Evolutionary conservation across 331 rosid species (phyloP).

Genomic region (Malus hybrid): DNA sequence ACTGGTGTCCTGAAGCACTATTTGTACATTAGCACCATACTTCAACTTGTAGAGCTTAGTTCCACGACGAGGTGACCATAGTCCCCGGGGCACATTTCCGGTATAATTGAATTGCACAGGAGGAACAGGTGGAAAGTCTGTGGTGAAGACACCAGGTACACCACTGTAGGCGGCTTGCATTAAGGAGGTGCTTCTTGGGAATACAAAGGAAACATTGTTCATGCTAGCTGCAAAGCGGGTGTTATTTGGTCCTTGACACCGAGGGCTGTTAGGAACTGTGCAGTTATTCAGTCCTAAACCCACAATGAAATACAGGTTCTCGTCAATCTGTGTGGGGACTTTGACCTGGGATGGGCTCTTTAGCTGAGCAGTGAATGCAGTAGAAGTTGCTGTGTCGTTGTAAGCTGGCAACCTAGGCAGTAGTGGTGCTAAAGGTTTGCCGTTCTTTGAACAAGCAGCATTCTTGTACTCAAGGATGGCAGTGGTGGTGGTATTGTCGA

Average conservation of each 20-base stretch:
- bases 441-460: constrained; percentile 28
- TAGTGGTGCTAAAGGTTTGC: constrained; percentile 48
- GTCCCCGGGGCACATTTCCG: constrained; percentile 72
- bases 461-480: constrained; percentile 80
- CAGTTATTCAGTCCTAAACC: constrained; percentile 83
- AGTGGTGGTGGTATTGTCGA: constrained; percentile 92
- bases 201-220: constrained; percentile 28
- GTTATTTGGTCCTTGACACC: constrained; percentile 95
- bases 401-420: constrained; percentile 50
- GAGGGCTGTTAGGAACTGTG: constrained; percentile 69
- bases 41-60: constrained; percentile 60
- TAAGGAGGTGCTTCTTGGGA: constrained; percentile 57
- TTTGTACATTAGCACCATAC: constrained; percentile 65
- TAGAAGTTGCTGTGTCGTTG: constrained; percentile 69
- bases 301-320: constrained; percentile 47
- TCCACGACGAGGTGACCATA: constrained; percentile 71
- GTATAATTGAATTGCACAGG: constrained; percentile 67
- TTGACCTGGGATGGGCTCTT: constrained; percentile 46
- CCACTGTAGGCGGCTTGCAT: constrained; percentile 87
- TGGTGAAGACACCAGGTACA: constrained; percentile 64
- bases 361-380: constrained; percentile 44
- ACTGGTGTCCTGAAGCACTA: constrained; percentile 77
- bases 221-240: constrained; percentile 75
- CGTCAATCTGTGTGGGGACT: constrained; percentile 38
- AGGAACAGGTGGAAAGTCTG: constrained; percentile 79